Evolutionary conservation across 441 rosid species (phyloP).

Genomic region (Gossypium trilobum): DNA sequence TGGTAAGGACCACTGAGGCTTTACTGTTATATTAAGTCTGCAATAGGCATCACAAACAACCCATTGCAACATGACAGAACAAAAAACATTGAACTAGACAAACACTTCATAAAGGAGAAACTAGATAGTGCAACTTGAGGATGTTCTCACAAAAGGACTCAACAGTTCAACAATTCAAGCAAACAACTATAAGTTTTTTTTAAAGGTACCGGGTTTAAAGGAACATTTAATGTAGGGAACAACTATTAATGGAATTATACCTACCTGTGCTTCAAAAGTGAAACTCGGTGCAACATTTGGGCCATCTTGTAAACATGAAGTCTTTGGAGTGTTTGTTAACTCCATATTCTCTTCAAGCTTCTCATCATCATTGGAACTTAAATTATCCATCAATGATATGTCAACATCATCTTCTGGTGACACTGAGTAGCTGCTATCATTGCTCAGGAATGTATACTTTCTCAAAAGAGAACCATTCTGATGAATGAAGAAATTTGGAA

Average conservation of each 20-base stretch:
- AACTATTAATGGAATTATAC: neutral
- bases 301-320: conserved; percentile 35
- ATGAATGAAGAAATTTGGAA: conserved; percentile 14
- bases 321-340: conserved; percentile 30
- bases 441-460: conserved; percentile 77
- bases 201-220: neutral
- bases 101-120: no score
- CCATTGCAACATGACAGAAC: no score
- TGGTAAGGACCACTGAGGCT: no score
- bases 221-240: neutral
- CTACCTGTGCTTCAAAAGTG: conserved; percentile 94
- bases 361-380: conserved; percentile 39
- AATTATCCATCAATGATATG: conserved; percentile 50
- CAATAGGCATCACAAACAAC: no score
- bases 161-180: neutral
- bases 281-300: conserved; percentile 44
- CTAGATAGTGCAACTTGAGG: no score
- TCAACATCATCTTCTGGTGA: conserved; percentile 83
- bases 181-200: neutral
- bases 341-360: conserved; percentile 29
- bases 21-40: no score
- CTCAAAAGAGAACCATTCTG: conserved; percentile 89
- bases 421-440: conserved; percentile 81
- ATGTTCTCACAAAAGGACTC: no score
- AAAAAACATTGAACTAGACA: no score